Base-by-base conservation (phyloP, 805 yeast species). In the Candida ipomoeae region DNA sequence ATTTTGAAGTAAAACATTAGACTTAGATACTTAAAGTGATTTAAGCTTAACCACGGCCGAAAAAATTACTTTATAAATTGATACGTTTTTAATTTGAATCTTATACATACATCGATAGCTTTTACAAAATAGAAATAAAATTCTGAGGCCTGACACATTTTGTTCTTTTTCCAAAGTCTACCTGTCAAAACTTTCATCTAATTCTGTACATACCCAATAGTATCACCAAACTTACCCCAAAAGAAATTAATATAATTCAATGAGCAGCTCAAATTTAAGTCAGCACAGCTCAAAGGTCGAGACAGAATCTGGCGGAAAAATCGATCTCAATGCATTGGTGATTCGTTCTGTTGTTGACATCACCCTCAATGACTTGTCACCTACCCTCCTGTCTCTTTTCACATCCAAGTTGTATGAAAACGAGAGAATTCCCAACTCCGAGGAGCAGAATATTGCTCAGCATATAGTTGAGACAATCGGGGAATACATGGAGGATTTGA, bases 401-500 rank as follows among this genome's bases (percentile, higher is more conserved):
- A 75, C 85, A 42, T 83, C 83, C 49, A 62, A 71, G 17, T 89
- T 96, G 96, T 81, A 85, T 59, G 80, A 79, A 37, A 47, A 29
- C 15, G 64, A 63, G 3, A 59, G 54, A 15, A 40, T 42, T 15
- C 63, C 58, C n/a, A 52, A 55, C 10, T 55, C 66, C 2, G 71
- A 67, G 43, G 72, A 67, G 43, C 62, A 61, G 14, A 73, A 70
- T 35, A 78, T 79, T 64, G 80, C 86, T 0, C 78, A 79, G 52
- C 83, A 79, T 53, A 81, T 87, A 31, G 77, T 80, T 2, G 89
- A 84, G 56, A 89, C 96, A 0, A 71, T 87, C n/a, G 76, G 71
- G 36, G 96, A 89, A 60, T 89, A 86, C 65, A 70, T 86, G 65
- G 75, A 73, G 17, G 96, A 89, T 50, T 76, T 86, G 45, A 70